A percentile compares a stretch with the other conserved stretches of the same genome.
Evolutionary conservation across 2,329 filamentous ascomycete genomes (phyloP).

Genomic region (Macrophomina pseudophaseolina): DNA sequence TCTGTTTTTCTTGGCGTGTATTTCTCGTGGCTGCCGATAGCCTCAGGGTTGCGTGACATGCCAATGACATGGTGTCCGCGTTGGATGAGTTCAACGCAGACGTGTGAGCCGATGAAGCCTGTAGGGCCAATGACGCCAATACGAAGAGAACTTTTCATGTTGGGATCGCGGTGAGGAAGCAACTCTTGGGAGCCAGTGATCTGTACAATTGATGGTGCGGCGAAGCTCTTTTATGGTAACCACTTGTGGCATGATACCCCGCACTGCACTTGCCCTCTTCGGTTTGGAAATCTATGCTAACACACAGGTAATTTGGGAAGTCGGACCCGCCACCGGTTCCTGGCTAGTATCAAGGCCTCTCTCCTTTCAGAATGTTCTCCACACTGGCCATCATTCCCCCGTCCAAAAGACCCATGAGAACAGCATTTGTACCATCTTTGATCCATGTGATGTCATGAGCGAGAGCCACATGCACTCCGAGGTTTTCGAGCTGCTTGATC

Average conservation of each 20-base stretch:
- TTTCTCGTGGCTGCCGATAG: constrained; percentile 38
- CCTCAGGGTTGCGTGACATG: constrained; percentile 40
- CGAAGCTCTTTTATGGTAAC: background rate
- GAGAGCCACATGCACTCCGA: constrained; percentile 37
- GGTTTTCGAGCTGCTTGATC: constrained; percentile 35
- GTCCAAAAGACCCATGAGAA: constrained; percentile 40
- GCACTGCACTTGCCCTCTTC: background rate
- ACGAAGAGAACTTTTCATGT: constrained; percentile 27
- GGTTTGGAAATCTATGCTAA: no score
- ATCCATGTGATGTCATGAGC: constrained; percentile 41
- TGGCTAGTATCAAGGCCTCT: constrained; percentile 12
- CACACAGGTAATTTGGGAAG: no score
- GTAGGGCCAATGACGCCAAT: constrained; percentile 42
- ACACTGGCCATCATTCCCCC: constrained; percentile 35
- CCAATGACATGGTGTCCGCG: constrained; percentile 42
- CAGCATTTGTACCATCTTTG: constrained; percentile 33
- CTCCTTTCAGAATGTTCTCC: constrained; percentile 33
- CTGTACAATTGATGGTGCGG: background rate
- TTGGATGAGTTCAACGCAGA: constrained; percentile 40
- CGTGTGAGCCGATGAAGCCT: constrained; percentile 43
- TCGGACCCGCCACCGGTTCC: background rate
- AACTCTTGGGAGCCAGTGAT: no score
- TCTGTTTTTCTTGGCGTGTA: constrained; percentile 39
- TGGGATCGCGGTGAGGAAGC: no score
- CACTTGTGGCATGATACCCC: background rate